Base-by-base conservation (phyloP, 257 asterid species). In the Mitragyna speciosa region DNA sequence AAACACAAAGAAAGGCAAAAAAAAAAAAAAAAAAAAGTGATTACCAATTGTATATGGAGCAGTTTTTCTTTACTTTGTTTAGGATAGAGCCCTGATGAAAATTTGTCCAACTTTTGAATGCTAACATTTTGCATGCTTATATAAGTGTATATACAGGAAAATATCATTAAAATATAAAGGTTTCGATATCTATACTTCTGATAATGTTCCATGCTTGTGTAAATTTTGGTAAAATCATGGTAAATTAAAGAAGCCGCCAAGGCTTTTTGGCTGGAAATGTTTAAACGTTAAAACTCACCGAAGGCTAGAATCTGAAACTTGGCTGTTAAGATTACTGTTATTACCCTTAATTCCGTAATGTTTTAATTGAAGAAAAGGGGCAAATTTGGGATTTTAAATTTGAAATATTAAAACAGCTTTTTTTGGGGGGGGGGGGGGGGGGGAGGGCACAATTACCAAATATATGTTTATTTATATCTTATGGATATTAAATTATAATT, bases 201-300 rank as follows among this genome's bases (percentile, higher is more conserved):
- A 41, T 19, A 39, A 54, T 16, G 67, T 59, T 45, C 0, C 59
- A 65, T 43, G 41, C 30, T 24, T 0, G 11, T 36, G 74, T 48
- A 6, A n/a, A 33, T 11, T 51, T 22, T 30, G 39, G 75, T 43
- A 72, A 36, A 76, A n/a, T n/a, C n/a, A n/a, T n/a, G n/a, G n/a
- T n/a, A n/a, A n/a, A 45, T 70, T 56, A 69, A 69, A 77, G 71
- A 85, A 89, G 87, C 91, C 77, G 87, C 84, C 87, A 84, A 83
- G 83, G 83, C 41, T 33, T 71, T 59, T 79, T 79, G 83, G 86
- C 81, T 84, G 85, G 83, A 82, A 79, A 81, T 3, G 73, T 85
- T 82, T 79, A 79, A 86, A 85, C 70, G 3, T 45, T 1, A 45
- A 43, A 43, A 45, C 82, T 68, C 76, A 54, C 24, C 36, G 28